phyloP scores from a whole-genome alignment of 192 early-diverging fungal genomes.

The Funneliformis mosseae region DNA sequence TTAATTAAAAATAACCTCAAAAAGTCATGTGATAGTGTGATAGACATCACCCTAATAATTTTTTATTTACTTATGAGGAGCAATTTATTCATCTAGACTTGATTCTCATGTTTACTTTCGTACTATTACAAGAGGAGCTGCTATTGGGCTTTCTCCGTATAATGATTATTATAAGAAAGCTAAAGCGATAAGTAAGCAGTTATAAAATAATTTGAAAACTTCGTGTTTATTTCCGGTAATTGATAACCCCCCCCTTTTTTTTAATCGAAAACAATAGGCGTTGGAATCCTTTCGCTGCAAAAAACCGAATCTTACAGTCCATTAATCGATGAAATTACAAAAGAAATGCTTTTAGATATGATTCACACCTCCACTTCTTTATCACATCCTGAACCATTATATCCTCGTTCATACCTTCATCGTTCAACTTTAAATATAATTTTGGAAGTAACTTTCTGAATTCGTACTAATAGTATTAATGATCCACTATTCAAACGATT shows the following conservation, averaged over 20 bases:
- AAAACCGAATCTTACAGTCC: not conserved
- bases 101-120: not conserved
- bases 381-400: not conserved
- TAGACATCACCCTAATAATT: no score
- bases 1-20: not conserved
- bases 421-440: not conserved
- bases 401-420: not conserved
- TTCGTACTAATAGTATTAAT: not conserved
- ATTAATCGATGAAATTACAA: not conserved
- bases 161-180: not conserved
- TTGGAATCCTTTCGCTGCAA: not conserved
- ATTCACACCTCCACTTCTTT: not conserved
- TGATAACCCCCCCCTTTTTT: not conserved
- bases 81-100: not conserved
- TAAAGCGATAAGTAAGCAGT: not conserved
- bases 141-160: not conserved
- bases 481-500: not conserved
- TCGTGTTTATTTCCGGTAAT: not conserved
- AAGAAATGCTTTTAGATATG: not conserved
- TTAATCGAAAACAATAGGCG: not conserved
- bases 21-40: not conserved
- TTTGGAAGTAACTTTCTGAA: not conserved
- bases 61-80: not conserved
- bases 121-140: not conserved
- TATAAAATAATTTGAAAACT: not conserved